Conservation (phyloP, 768 basidiomycete genomes). For the Cyclocybe aegerita region DNA sequence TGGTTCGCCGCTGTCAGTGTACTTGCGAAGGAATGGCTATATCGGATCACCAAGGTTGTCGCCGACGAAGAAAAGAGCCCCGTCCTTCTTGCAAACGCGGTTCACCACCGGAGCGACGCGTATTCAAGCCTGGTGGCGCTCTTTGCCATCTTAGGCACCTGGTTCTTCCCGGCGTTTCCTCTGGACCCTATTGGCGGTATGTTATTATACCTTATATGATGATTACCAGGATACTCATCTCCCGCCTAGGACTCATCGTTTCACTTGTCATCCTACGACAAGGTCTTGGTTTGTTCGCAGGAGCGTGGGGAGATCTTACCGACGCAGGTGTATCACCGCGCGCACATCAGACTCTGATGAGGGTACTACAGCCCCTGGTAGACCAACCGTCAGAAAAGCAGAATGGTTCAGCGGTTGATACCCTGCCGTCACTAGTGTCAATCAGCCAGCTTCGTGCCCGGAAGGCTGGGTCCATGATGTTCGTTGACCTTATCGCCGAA, state of each 20-base stretch:
- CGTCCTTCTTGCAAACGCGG: constrained; percentile 92
- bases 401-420: constrained; percentile 7
- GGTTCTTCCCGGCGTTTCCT: constrained; percentile 81
- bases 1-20: constrained; percentile 92
- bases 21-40: constrained; percentile 89
- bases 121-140: constrained; percentile 92
- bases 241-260: constrained; percentile 69
- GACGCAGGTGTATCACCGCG: constrained; percentile 73
- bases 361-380: constrained; percentile 55
- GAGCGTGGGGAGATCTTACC: constrained; percentile 78
- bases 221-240: background rate
- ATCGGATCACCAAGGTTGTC: constrained; percentile 83
- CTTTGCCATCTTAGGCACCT: constrained; percentile 88
- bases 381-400: constrained; percentile 21
- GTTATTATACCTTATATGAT: constrained; percentile 15
- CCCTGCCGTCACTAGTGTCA: constrained; percentile 15
- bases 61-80: constrained; percentile 90
- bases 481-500: constrained; percentile 77
- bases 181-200: constrained; percentile 93
- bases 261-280: constrained; percentile 87
- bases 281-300: constrained; percentile 62
- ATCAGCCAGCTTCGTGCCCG: constrained; percentile 60
- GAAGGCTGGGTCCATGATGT: constrained; percentile 77
- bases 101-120: constrained; percentile 97
- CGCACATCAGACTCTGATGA: constrained; percentile 53